Evolutionary conservation across 495 filamentous ascomycete genomes (phyloP), one percentile per base, ranked within the genome.

Genomic region (Hypomontagnella submonticulosa): DNA sequence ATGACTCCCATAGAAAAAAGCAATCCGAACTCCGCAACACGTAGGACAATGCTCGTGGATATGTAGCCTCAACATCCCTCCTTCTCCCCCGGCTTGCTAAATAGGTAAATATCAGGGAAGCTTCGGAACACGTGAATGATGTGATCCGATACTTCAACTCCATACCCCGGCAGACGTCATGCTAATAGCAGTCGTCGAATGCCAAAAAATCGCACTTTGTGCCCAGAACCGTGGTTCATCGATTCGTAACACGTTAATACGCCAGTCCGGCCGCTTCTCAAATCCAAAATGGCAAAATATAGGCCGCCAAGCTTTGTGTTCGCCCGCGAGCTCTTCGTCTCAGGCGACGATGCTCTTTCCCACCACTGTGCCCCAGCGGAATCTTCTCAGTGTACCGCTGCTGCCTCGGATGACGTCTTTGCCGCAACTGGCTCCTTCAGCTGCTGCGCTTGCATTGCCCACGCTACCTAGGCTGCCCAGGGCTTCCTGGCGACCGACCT

Each of bases 401-500:
- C 73, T 68, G 12, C 75, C 74, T 54, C 67, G 64, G 6, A 81
- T 75, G 13, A 80, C 67, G 37, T 84, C 81, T 19, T 73, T 66
- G 7, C 80, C 80, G 58, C 80, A 84, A 30, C 58, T 76, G 0
- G 57, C 61, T 36, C 67, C 70, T 9, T 73, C 69, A 13, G 61
- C 43, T 3, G 56, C 55, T 0, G 75, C 74, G 8, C 80, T 75
- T 3, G 75, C 79, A 8, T 83, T 78, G 9, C 78, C 75, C 2
- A 65, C 74, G 8, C 66, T 65, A 18, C 78, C 76, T 11, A 79
- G 32, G 23, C 71, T 63, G 43, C 64, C 54, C n/a, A 69, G 67
- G 12, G 73, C 72, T 71, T 95, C 92, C 20, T 88, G 78, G 27
- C 86, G 82, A 0, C 92, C 92, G 1, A 92, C 90, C 70, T 97